A percentile compares a stretch with the other conserved stretches of the same genome.
Evolutionary conservation across 2,329 filamentous ascomycete genomes (phyloP).

Genomic region (Pseudopyricularia cyperi): DNA sequence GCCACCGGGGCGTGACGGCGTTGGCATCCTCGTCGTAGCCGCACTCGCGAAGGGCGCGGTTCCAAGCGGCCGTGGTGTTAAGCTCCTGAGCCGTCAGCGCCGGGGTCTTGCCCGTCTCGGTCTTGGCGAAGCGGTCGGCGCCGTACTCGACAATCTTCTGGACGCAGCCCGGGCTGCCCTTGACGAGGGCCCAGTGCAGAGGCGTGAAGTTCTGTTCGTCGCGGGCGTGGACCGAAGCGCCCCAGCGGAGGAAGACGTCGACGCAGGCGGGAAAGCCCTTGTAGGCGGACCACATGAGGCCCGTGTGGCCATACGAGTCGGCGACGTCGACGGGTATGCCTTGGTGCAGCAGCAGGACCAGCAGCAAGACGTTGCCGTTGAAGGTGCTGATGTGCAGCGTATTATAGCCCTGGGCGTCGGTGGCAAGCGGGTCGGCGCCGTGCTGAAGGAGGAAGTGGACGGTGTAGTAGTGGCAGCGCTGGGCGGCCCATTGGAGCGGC

Average conservation of each 20-base stretch:
- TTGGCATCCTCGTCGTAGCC: constrained; percentile 51
- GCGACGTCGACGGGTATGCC: constrained; percentile 87
- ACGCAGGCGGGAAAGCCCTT: constrained; percentile 91
- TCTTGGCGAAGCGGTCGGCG: constrained; percentile 83
- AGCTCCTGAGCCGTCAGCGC: constrained; percentile 77
- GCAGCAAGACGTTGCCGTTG: constrained; percentile 84
- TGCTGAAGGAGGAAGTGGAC: constrained; percentile 84
- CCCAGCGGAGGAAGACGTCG: constrained; percentile 87
- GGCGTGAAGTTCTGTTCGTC: constrained; percentile 93
- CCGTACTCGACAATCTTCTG: constrained; percentile 94
- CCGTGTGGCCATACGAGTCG: constrained; percentile 83
- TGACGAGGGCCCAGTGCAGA: constrained; percentile 91
- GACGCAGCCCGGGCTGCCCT: constrained; percentile 78
- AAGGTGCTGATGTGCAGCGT: constrained; percentile 94
- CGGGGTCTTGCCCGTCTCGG: constrained; percentile 81
- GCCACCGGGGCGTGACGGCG: constrained; percentile 55
- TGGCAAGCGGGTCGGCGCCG: constrained; percentile 84
- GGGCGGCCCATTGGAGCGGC: constrained; percentile 91
- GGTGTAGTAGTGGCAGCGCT: constrained; percentile 92
- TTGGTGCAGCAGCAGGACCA: constrained; percentile 84
- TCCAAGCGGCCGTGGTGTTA: constrained; percentile 58
- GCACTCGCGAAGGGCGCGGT: constrained; percentile 14
- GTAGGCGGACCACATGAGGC: constrained; percentile 97
- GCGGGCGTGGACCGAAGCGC: constrained; percentile 77
- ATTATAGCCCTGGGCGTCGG: constrained; percentile 94